Evolutionary conservation across 768 basidiomycete species (phyloP), one percentile per base, ranked within the genome.

Genomic region (Candolleomyces eurysporus): DNA sequence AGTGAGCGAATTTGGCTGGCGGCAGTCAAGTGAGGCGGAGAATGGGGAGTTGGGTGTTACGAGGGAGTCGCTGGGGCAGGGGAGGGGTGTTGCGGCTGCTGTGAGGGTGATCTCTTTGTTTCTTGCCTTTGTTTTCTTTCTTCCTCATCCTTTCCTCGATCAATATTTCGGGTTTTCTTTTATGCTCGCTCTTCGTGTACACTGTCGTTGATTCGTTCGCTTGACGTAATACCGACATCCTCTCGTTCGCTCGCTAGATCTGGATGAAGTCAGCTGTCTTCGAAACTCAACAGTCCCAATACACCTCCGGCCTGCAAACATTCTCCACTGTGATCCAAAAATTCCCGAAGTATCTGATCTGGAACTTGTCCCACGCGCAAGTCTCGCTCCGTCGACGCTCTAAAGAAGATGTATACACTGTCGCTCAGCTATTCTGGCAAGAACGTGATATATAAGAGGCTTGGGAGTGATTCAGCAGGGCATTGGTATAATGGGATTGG

Each of bases 231-330:
- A 50, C 53, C 56, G 49, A 56, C n/a, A n/a, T 42, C 22, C 30
- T 66, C 3, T 43, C 19, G 22, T 45, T 31, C 52, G 7, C 9
- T 68, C n/a, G n/a, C n/a, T n/a, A 96, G 94, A 98, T 99, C 57
- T 99, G 96, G 97, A 94, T 98, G 95, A 98, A 99, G 72, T 94
- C 92, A 0, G 95, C 92, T 2, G 92, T 93, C 0, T 95, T 99
- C 66, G 95, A 98, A 69, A 84, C 96, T 10, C 92, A 96, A 70
- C 92, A 95, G 71, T 89, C 89, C 2, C 84, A 89, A 63, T 78
- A 86, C 6, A 81, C 84, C 16, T 83, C 80, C 0, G 94, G 96
- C 0, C 82, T 98, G 19, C 78, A 86, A 63, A 94, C 90, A 0
- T 80, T 94, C 11, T 76, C 85, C 16, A 79, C 82, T 3, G 96